Conservation (phyloP, 2,329 filamentous ascomycete species). For the Ceratocystis huliohia region DNA sequence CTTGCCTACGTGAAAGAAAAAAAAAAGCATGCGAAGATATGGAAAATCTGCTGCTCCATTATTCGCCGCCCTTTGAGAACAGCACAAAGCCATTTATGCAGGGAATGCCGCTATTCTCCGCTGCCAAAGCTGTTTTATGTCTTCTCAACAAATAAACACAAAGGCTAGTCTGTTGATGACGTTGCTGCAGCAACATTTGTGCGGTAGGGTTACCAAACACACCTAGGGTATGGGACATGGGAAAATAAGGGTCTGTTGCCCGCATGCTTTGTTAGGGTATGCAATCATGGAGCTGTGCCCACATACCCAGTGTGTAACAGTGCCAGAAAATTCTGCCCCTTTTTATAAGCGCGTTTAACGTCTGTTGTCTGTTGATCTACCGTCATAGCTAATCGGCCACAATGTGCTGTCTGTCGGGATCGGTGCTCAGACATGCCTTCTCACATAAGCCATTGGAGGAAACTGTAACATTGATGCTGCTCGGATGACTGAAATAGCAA, state of each 20-base stretch:
- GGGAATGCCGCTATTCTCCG: not conserved
- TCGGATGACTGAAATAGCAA: too few relatives aligned
- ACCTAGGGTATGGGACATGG: not conserved
- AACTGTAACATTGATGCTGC: too few relatives aligned
- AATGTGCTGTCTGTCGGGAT: too few relatives aligned
- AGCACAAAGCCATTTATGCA: constrained; percentile 6
- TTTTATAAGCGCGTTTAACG: too few relatives aligned
- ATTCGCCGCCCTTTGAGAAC: not conserved
- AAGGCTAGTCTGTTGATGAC: not conserved
- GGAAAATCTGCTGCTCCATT: not conserved
- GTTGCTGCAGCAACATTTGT: not conserved
- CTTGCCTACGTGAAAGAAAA: not conserved
- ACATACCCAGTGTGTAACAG: too few relatives aligned
- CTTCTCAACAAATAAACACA: too few relatives aligned
- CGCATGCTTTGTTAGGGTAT: not conserved
- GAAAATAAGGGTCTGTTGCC: not conserved
- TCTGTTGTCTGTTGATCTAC: too few relatives aligned
- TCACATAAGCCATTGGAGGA: too few relatives aligned
- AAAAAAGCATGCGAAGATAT: not conserved
- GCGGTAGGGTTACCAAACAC: not conserved
- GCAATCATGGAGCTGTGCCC: not conserved
- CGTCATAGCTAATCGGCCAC: too few relatives aligned
- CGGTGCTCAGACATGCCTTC: too few relatives aligned
- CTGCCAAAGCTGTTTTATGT: not conserved
- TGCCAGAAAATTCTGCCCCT: too few relatives aligned